phyloP scores from a whole-genome alignment of 2,329 filamentous ascomycete genomes.

The Didymellaceae sp. region DNA sequence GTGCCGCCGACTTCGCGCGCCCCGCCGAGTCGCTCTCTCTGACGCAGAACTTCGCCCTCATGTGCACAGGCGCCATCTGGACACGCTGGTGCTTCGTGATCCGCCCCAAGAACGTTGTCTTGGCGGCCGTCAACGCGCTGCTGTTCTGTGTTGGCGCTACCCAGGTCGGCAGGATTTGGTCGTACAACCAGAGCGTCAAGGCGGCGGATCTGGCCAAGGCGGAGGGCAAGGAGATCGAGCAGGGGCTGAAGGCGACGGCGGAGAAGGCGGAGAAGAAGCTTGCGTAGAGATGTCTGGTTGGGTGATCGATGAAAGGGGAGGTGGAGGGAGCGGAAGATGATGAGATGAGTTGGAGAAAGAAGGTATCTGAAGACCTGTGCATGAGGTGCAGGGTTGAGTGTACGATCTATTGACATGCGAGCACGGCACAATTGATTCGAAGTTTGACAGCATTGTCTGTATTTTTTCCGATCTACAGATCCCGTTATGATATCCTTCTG shows the following conservation, averaged over 20 bases:
- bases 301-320: background rate
- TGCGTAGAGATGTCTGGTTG: slow-evolving; percentile 22
- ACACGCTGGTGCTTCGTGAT: slow-evolving; percentile 99
- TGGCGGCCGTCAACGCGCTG: slow-evolving; percentile 98
- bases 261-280: slow-evolving; percentile 37
- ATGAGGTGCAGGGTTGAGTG: background rate
- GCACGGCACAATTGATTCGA: slow-evolving; percentile 4
- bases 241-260: slow-evolving; percentile 40
- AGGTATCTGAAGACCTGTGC: background rate
- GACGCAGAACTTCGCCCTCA: slow-evolving; percentile 89
- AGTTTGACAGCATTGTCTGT: background rate
- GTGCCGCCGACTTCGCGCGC: slow-evolving; percentile 87
- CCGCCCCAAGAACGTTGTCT: slow-evolving; percentile 87
- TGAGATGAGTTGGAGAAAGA: background rate
- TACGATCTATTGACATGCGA: slow-evolving; percentile 13
- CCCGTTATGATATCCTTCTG: too few relatives aligned
- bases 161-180: slow-evolving; percentile 78
- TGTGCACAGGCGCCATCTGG: slow-evolving; percentile 93
- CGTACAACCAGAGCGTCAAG: slow-evolving; percentile 69
- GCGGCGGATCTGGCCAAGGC: slow-evolving; percentile 47
- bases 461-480: too few relatives aligned
- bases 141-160: slow-evolving; percentile 85
- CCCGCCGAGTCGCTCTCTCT: slow-evolving; percentile 92
- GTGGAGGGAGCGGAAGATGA: background rate
- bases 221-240: slow-evolving; percentile 43